Conservation (phyloP, 176 grass and related monocot genomes). For the Cocos nucifera region DNA sequence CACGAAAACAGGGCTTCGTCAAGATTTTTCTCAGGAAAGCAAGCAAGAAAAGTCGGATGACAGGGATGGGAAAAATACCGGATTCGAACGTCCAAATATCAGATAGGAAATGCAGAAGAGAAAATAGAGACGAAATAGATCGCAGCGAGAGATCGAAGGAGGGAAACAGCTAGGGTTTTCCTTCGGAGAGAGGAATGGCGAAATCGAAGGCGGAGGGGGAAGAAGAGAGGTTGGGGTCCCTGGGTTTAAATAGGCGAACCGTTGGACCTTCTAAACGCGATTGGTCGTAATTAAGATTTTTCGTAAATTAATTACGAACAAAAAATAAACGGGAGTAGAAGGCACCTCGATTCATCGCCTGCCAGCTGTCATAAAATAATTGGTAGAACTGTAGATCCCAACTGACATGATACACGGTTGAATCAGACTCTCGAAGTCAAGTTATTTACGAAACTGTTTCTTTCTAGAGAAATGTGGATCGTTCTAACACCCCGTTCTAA, state of each 20-base stretch:
- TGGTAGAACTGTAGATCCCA: no score
- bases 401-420: no score
- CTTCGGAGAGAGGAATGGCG: no score
- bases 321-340: no score
- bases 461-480: no score
- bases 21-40: neutral
- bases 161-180: conserved; percentile 2
- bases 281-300: neutral
- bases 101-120: conserved; percentile 5
- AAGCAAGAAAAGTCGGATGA: neutral
- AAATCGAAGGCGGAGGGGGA: conserved; percentile 10
- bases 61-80: neutral
- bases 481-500: no score
- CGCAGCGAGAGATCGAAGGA: conserved; percentile 3
- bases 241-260: conserved; percentile 55
- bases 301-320: no score
- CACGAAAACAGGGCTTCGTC: neutral
- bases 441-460: no score
- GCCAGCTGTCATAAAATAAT: no score
- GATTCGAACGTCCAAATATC: neutral
- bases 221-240: conserved; percentile 29
- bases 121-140: neutral
- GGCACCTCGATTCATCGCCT: no score
- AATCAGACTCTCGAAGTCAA: no score
- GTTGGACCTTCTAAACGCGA: conserved; percentile 1